These are phyloP conservation scores for Zymoseptoria crescenta DNA, from an alignment of 2,329 filamentous ascomycete genomes.

Conservation along the genomic window DNA sequence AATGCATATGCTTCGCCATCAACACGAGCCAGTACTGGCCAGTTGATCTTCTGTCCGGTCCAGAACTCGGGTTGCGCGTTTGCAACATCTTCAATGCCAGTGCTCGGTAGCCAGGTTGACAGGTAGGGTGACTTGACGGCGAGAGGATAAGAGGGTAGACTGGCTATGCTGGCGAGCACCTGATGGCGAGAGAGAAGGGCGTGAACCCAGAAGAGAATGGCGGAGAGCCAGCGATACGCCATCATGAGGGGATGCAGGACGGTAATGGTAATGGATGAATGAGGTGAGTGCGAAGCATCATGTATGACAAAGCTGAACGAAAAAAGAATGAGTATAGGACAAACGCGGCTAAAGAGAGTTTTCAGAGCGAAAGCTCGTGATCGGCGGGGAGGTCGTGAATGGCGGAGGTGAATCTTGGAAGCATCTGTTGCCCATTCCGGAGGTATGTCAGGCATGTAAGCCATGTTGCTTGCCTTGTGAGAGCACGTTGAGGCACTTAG, in stretches of 20 bases:
- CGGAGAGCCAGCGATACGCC: neutral
- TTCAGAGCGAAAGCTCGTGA: neutral
- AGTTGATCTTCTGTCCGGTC: slow-evolving; percentile 28
- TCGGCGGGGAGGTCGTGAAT: neutral
- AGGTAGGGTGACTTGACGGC: slow-evolving; percentile 29
- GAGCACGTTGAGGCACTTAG: neutral
- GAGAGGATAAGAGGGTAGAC: slow-evolving; percentile 20
- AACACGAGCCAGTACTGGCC: slow-evolving; percentile 29
- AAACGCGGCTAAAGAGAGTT: neutral
- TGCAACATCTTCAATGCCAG: slow-evolving; percentile 19
- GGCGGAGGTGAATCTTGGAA: neutral
- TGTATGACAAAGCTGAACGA: neutral
- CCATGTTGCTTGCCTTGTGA: neutral
- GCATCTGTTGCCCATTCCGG: neutral
- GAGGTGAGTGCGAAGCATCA: neutral
- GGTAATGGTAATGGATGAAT: neutral
- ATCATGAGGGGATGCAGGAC: neutral
- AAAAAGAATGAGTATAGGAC: neutral
- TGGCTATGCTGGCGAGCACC: slow-evolving; percentile 3
- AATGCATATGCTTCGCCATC: slow-evolving; percentile 26
- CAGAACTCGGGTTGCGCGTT: slow-evolving; percentile 28
- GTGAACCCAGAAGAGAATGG: neutral
- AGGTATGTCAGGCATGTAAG: neutral
- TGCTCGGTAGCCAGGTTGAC: slow-evolving; percentile 30
- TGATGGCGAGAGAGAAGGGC: neutral